Base-by-base conservation (phyloP, 108 stramenopile genomes). In the Fistulifera solaris region DNA sequence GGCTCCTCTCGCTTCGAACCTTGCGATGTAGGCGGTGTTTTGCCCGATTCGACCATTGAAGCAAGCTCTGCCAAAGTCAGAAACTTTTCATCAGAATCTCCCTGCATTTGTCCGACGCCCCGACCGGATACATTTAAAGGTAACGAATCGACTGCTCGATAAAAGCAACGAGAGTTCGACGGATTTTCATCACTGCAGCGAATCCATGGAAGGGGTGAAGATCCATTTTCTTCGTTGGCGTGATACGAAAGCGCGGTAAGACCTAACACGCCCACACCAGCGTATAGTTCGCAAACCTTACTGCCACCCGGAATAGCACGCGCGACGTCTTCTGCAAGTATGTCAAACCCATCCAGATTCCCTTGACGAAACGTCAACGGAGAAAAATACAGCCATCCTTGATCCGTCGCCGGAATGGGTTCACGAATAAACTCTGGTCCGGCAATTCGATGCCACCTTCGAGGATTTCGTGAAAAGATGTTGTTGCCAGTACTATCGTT, bases 181-280 rank as follows among this genome's bases (percentile, higher is more conserved):
- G 94, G 91, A 73, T 96, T 98, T 15, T 90, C 90, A 63, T 98
- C 97, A 35, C 85, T 87, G 68, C 93, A 96, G 22, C 92, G 75
- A 2, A 96, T 11, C 81, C 85, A 92, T 39, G 55, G 53, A 16
- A 92, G 55, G 0, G 81, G 63, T 35, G 31, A 6, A 6, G 31
- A 35, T 3, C 8, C 31, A 10, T 70, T 52, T 1, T 62, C 69
- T n/a, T 59, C 62, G 18, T 70, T 1, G 1, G 65, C 75, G 51
- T 83, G 76, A 64, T 83, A 73, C 4, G 77, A 61, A 24, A 94
- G 70, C 7, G 88, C 66, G 35, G 93, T 84, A 41, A 98, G 59
- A 7, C 95, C 95, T 27, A 98, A 70, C 41, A 94, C 27, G 0
- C 97, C 97, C 3, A 96, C 93, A 14, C 97, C 97, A 21, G 88